Percentiles rank a stretch among this genome's conserved stretches.
Evolutionary conservation across 257 asterid species (phyloP).

Genomic region (Solanum tarapatanum): DNA sequence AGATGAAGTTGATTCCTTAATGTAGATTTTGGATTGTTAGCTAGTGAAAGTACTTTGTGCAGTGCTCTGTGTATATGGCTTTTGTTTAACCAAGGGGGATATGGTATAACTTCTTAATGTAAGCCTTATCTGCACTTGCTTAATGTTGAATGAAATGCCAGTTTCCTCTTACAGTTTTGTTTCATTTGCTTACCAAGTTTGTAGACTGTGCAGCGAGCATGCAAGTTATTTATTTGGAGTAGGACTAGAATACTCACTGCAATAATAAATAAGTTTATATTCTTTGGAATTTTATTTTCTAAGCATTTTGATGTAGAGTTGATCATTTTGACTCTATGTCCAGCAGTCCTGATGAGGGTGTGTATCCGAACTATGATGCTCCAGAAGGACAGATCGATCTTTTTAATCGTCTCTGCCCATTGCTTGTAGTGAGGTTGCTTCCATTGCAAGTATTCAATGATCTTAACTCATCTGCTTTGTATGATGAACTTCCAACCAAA

Average conservation of each 20-base stretch:
- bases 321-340: neutral
- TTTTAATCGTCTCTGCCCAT: slow-evolving; percentile 76
- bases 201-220: neutral
- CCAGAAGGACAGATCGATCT: slow-evolving; percentile 29
- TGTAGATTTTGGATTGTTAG: neutral
- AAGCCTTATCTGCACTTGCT: neutral
- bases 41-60: neutral
- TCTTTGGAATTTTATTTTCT: neutral
- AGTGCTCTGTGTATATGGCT: neutral
- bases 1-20: neutral
- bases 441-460: slow-evolving; percentile 74
- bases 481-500: slow-evolving; percentile 36
- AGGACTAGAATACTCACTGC: neutral
- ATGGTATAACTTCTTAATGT: neutral
- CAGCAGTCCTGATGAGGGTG: slow-evolving; percentile 25
- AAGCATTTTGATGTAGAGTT: neutral
- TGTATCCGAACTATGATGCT: slow-evolving; percentile 21
- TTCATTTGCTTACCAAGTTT: neutral
- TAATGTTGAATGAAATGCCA: neutral
- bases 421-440: slow-evolving; percentile 76
- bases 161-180: neutral
- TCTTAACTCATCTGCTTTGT: slow-evolving; percentile 45
- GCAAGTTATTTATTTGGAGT: neutral
- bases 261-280: neutral
- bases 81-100: neutral